A percentile compares a stretch with the other conserved stretches of the same genome.
Conservation (phyloP, 768 basidiomycete species). For the Baorangia bicolor region DNA sequence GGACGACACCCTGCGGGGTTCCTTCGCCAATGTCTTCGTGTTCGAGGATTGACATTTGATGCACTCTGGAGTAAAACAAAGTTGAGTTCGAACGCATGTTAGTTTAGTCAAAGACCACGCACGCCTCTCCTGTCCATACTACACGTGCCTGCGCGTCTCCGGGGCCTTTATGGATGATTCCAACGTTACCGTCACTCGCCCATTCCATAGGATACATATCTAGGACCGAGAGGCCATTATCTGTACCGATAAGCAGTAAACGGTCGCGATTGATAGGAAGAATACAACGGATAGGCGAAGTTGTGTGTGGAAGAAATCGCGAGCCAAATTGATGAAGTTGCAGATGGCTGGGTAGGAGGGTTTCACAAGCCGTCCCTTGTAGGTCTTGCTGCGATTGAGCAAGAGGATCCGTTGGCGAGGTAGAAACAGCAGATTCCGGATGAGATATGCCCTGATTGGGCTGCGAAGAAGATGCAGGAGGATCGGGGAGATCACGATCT, state of each 20-base stretch:
- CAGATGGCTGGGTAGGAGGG: constrained; percentile 60
- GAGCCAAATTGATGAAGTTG: constrained; percentile 80
- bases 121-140: constrained; percentile 83
- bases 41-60: constrained; percentile 77
- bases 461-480: constrained; percentile 15
- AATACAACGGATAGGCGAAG: constrained; percentile 69
- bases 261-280: constrained; percentile 66
- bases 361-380: constrained; percentile 46
- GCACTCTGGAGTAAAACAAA: constrained; percentile 47
- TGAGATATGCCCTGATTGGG: not conserved
- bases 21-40: constrained; percentile 54
- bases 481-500: constrained; percentile 33
- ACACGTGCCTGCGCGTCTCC: constrained; percentile 64
- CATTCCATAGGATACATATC: constrained; percentile 81
- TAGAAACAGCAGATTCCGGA: constrained; percentile 11
- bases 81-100: not conserved
- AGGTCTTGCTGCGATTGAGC: constrained; percentile 33
- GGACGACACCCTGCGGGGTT: constrained; percentile 69
- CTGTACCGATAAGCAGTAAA: constrained; percentile 75
- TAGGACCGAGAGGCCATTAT: constrained; percentile 76
- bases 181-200: constrained; percentile 43
- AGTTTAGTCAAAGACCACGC: constrained; percentile 20
- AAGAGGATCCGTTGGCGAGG: constrained; percentile 25
- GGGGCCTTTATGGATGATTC: constrained; percentile 54
- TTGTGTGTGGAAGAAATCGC: constrained; percentile 80